Base-by-base conservation (phyloP, 176 grass and related monocot genomes). In the Aegilops longissima region DNA sequence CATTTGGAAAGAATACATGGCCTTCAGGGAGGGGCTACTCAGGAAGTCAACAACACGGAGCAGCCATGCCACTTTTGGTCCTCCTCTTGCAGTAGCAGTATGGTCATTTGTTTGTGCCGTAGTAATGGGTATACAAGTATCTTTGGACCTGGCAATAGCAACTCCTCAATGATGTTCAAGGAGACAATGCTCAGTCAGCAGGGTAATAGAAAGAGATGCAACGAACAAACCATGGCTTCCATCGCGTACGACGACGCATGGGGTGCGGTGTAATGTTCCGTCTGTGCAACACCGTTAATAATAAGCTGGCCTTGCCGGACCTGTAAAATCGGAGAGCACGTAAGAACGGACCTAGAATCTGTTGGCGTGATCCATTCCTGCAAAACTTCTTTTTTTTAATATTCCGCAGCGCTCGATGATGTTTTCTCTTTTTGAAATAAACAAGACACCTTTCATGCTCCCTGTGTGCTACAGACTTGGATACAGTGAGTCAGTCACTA, bases 11-110 rank as follows among this genome's bases (percentile, higher is more conserved):
- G 9, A 87, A 10, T 25, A 52, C 27, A 52, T 52, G 27, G 27
- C 27, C 27, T 27, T 27, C 27, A 27, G 27, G 27, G 27, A 27
- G 49, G 8, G 65, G 80, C 84, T 85, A 87, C 89, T 87, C 89
- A 83, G 83, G 80, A 87, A 86, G 89, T 90, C 89, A 90, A 90
- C 89, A 90, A 90, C 89, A 90, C 71, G 80, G 89, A 90, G 89
- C 80, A 87, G 80, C 89, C 73, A 83, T 81, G 81, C 89, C 89
- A 79, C 80, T 79, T 83, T 87, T 74, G 84, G 63, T 83, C 89
- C 56, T 83, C 84, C 63, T 70, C 74, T 83, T 82, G 51, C 25
- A 73, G 73, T 76, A 73, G 73, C 18, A 42, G 71, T 42, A 42
- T 27, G 27, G 27, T 27, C 27, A 27, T 27, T 27, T 27, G 27